phyloP scores from a whole-genome alignment of 129 eudicot species.

The Pseudognaphalium luteoalbum region DNA sequence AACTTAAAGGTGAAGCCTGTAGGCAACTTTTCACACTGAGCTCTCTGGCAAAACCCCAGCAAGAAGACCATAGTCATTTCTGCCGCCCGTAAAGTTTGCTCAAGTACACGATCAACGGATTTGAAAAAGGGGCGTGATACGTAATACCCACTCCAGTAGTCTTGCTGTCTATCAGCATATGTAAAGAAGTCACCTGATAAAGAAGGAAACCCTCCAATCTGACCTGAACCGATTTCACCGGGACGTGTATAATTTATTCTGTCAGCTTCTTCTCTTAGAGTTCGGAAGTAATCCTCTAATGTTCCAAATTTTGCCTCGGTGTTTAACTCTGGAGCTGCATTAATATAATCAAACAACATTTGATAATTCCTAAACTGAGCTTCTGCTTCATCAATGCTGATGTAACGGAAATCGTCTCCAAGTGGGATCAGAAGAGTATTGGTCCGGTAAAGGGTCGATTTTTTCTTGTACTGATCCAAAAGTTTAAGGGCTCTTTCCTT shows the following conservation, averaged over 20 bases:
- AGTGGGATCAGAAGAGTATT: conserved; percentile 94
- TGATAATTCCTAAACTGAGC: conserved; percentile 96
- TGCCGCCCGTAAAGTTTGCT: conserved; percentile 90
- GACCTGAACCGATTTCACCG: conserved; percentile 85
- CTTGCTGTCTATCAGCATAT: conserved; percentile 92
- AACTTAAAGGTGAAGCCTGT: conserved; percentile 75
- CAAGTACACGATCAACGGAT: conserved; percentile 97
- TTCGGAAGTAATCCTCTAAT: conserved; percentile 86
- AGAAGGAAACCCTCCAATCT: conserved; percentile 88
- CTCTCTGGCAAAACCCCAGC: conserved; percentile 79
- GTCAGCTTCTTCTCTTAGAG: conserved; percentile 86
- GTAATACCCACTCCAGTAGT: conserved; percentile 98
- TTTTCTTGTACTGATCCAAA: conserved; percentile 89
- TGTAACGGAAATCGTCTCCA: conserved; percentile 96
- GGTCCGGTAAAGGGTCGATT: conserved; percentile 89
- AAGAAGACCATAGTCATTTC: conserved; percentile 86
- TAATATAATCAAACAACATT: conserved; percentile 85
- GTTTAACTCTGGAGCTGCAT: conserved; percentile 76
- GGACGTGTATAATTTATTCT: conserved; percentile 76
- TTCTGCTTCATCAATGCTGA: conserved; percentile 96
- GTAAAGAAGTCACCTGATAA: conserved; percentile 96
- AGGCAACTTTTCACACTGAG: conserved; percentile 89
- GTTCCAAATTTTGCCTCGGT: conserved; percentile 95
- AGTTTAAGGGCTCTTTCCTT: conserved; percentile 76
- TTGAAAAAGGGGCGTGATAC: conserved; percentile 97